Percentiles rank a stretch among this genome's conserved stretches.
Evolutionary conservation across 257 asterid genomes (phyloP).

Genomic region (Verbascum thapsus): DNA sequence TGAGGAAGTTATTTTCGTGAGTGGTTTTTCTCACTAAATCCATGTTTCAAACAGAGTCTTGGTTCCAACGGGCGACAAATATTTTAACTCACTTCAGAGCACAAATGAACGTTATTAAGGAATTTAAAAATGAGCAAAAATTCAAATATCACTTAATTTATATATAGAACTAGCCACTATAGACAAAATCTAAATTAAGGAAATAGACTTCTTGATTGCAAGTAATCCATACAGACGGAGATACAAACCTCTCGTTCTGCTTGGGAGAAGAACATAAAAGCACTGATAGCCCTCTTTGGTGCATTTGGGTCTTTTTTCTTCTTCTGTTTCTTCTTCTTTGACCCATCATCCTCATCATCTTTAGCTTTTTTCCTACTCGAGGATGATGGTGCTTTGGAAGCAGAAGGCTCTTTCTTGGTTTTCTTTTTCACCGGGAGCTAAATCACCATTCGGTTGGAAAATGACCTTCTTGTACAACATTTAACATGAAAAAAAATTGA

Average conservation of each 20-base stretch:
- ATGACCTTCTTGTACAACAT: constrained; percentile 27
- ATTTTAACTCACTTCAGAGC: too few species aligned
- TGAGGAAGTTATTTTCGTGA: too few species aligned
- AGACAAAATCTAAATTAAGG: too few species aligned
- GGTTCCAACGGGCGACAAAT: too few species aligned
- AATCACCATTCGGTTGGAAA: constrained; percentile 27
- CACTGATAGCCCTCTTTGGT: constrained; percentile 79
- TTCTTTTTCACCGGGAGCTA: constrained; percentile 65
- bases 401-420: constrained; percentile 59
- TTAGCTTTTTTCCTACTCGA: constrained; percentile 63
- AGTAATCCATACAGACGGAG: neutral
- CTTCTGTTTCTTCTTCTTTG: constrained; percentile 75
- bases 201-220: too few species aligned
- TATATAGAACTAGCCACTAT: too few species aligned
- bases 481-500: constrained; percentile 14
- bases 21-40: too few species aligned
- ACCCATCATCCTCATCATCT: constrained; percentile 66
- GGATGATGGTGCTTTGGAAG: constrained; percentile 50
- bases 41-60: too few species aligned
- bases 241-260: constrained; percentile 79
- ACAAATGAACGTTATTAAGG: too few species aligned
- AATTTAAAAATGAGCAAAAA: too few species aligned
- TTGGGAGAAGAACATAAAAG: constrained; percentile 91
- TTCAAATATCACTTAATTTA: too few species aligned
- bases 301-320: constrained; percentile 96